phyloP scores from a whole-genome alignment of 176 grass and related monocot genomes.

The Musa itinerans region DNA sequence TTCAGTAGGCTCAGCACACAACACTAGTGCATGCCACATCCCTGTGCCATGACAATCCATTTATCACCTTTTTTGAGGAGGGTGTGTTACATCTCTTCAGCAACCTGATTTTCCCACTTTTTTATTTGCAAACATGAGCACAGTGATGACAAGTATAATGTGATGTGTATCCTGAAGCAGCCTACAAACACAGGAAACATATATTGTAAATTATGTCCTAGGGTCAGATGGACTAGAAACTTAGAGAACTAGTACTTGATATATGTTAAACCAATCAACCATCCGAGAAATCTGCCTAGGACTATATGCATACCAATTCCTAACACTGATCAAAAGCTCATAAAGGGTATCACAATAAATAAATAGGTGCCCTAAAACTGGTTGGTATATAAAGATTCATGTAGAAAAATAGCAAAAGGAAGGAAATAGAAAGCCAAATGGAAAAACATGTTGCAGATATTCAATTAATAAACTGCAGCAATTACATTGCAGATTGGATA shows the following conservation, averaged over 20 bases:
- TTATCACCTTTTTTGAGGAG: too few species aligned
- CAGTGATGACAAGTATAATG: too few species aligned
- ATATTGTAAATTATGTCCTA: neutral
- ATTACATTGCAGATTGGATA: conserved; percentile 73
- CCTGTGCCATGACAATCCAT: too few species aligned
- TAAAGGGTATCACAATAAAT: neutral
- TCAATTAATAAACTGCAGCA: neutral
- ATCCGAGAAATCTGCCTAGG: neutral
- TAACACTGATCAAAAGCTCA: neutral
- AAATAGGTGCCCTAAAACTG: neutral
- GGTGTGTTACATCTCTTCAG: too few species aligned
- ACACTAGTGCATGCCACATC: too few species aligned
- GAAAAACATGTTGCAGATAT: too few species aligned
- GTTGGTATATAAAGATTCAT: neutral
- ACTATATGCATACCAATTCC: neutral
- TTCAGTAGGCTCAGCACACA: too few species aligned
- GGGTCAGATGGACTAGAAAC: neutral
- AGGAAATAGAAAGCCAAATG: neutral
- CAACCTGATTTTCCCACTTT: too few species aligned
- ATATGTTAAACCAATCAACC: neutral
- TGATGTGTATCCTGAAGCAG: too few species aligned
- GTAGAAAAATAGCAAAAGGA: too few species aligned
- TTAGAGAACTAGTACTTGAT: neutral
- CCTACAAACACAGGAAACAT: neutral
- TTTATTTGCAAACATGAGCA: too few species aligned